Conservation (phyloP, 805 yeast species). For the Pichia pseudocactophila region DNA sequence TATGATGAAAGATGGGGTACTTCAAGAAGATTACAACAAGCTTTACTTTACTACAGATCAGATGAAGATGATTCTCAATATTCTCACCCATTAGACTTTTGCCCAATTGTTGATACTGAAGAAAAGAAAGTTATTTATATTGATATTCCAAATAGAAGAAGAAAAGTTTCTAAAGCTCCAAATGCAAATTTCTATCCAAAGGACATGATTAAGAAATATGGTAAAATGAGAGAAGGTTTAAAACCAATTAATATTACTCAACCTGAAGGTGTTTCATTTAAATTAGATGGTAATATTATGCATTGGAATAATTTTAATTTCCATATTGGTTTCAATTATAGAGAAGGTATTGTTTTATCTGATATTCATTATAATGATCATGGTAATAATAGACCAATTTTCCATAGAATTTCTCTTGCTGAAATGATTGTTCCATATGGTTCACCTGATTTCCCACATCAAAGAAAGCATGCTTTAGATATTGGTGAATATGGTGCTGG, state of each 20-base stretch:
- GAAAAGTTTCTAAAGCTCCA: conserved; percentile 58
- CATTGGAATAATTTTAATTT: conserved; percentile 71
- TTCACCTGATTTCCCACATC: conserved; percentile 70
- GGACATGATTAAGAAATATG: conserved; percentile 52
- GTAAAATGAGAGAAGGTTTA: conserved; percentile 52
- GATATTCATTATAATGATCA: conserved; percentile 70
- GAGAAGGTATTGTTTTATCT: conserved; percentile 75
- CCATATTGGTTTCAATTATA: conserved; percentile 77
- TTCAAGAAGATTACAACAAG: conserved; percentile 67
- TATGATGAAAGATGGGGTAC: conserved; percentile 70
- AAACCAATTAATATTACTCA: conserved; percentile 66
- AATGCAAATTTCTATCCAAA: conserved; percentile 65
- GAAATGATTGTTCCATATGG: conserved; percentile 88
- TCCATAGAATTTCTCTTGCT: conserved; percentile 68
- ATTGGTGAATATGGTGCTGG: conserved; percentile 88
- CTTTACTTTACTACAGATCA: conserved; percentile 67
- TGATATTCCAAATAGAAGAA: conserved; percentile 68
- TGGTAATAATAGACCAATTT: conserved; percentile 62
- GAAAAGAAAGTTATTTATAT: conserved; percentile 59
- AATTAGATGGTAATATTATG: conserved; percentile 59
- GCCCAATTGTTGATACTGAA: conserved; percentile 75
- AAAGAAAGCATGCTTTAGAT: conserved; percentile 79
- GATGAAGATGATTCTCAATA: conserved; percentile 63
- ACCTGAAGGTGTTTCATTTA: conserved; percentile 77
- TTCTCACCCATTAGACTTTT: conserved; percentile 70